Base-by-base conservation (phyloP, 371 early-diverging fungal species). In the Capillidium rhysosporum region DNA sequence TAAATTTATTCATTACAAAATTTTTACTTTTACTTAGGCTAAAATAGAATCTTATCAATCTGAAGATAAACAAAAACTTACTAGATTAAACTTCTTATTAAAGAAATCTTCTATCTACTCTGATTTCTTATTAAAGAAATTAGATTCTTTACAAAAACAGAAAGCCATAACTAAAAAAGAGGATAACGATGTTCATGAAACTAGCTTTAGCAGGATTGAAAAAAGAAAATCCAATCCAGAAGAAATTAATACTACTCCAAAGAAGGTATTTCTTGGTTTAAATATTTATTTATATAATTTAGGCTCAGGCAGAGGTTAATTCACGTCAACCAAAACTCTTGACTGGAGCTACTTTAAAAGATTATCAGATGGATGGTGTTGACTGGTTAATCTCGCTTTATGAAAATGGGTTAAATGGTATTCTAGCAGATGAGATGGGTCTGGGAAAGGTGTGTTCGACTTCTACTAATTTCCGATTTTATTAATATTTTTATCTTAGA, bases 351-450 rank as follows among this genome's bases (percentile, higher is more conserved):
- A 63, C 71, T 7, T 69, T 98, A 63, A 83, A 89, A 39, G 88
- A 89, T 49, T 92, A 98, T 67, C 99, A 98, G 69, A 60, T 97
- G 43, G 86, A 87, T 7, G 99, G 99, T 49, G 77, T 98, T 34
- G 94, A 98, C 65, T 99, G 98, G 99, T 71, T 99, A 57, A 82
- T 92, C 30, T 89, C 87, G 58, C 70, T 98, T 23, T 97, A 92
- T 73, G 91, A 97, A 55, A 92, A 94, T 62, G 93, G 95, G 26
- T 73, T 98, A 25, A 98, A 98, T 61, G 94, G 98, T 28, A 98
- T 98, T 60, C 65, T 98, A 40, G 98, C 98, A 14, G 96, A 98
- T 67, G 95, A 98, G 61, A 97, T 98, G 97, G 98, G 95, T 45
- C 72, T 98, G 24, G 92, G 89, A 56, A 91, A 92, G 71, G 79